Percentiles rank a stretch among this genome's conserved stretches.
Conservation (phyloP, 306 rosid species). For the Lagenaria siceraria region DNA sequence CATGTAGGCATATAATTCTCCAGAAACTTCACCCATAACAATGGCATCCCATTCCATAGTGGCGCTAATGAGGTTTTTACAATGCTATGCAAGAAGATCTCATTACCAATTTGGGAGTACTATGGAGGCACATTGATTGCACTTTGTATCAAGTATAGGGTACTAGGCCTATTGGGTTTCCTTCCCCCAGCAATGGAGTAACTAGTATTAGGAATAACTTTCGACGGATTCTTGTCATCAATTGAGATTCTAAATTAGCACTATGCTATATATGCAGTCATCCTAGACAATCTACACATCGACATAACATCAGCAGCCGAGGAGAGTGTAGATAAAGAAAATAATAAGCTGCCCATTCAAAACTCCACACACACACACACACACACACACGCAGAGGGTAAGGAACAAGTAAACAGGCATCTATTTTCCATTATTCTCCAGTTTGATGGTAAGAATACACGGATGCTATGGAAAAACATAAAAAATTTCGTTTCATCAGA, state of each 20-base stretch:
- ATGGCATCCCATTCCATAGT: neutral
- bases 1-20: neutral
- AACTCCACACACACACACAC: neutral
- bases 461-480: neutral
- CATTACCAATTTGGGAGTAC: neutral
- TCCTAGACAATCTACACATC: neutral
- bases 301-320: neutral
- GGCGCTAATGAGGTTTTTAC: neutral
- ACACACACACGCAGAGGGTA: neutral
- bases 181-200: neutral
- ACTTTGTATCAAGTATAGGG: neutral
- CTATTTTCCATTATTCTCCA: neutral
- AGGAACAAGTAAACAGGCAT: neutral
- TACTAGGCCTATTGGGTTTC: neutral
- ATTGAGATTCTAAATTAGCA: neutral
- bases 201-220: neutral
- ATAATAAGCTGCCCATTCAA: neutral
- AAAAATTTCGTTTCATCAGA: neutral
- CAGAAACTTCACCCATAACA: neutral
- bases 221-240: neutral
- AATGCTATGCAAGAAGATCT: neutral
- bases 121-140: neutral
- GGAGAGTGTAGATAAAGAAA: neutral
- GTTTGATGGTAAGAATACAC: neutral
- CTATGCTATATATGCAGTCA: neutral